A percentile compares a stretch with the other conserved stretches of the same genome.
These are phyloP conservation scores for Musa schizocarpa DNA, from an alignment of 176 grass and related monocot species.

Conservation along the genomic window DNA sequence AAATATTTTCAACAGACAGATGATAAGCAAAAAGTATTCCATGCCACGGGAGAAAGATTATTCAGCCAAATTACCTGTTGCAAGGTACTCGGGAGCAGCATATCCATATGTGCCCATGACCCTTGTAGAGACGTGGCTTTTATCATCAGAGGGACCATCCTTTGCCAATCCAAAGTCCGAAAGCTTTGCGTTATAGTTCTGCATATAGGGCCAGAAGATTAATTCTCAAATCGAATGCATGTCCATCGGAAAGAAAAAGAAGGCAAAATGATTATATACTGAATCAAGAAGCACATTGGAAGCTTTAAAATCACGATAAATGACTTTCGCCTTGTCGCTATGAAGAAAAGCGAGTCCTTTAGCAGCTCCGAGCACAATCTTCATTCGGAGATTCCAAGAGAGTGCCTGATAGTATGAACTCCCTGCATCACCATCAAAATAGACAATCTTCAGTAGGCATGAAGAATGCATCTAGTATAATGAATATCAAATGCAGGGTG, in stretches of 20 bases:
- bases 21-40: background rate
- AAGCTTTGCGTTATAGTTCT: constrained; percentile 68
- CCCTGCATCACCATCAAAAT: constrained; percentile 25
- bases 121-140: background rate
- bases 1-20: background rate
- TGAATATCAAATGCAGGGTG: background rate
- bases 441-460: background rate
- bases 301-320: no score
- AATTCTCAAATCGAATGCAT: background rate
- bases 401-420: constrained; percentile 55
- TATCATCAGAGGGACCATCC: constrained; percentile 68
- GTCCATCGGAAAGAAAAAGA: background rate
- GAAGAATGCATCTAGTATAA: background rate
- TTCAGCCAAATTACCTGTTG: no score
- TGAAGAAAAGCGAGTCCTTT: no score
- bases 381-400: constrained; percentile 71
- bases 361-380: background rate
- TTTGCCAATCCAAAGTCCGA: constrained; percentile 83
- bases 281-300: constrained; percentile 63
- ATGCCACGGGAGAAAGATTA: constrained; percentile 5
- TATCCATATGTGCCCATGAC: no score
- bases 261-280: constrained; percentile 20
- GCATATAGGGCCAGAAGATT: constrained; percentile 1
- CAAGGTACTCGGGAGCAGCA: no score
- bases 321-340: no score